Base-by-base conservation (phyloP, 768 basidiomycete genomes). In the Leccinellum rugosiceps region DNA sequence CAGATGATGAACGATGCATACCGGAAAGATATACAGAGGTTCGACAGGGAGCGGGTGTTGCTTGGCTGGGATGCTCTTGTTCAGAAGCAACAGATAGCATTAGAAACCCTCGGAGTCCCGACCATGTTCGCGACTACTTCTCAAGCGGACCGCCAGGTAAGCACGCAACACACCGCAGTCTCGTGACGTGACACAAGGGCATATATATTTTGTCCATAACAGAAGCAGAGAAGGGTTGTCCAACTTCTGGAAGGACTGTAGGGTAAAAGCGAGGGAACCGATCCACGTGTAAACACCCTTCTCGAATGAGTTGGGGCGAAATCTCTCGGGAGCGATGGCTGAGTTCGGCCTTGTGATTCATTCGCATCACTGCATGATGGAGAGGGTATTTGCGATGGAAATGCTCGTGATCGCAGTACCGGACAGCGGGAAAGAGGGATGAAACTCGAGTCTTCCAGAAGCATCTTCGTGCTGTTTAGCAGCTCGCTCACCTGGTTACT, bases 31-130 rank as follows among this genome's bases (percentile, higher is more conserved):
- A 68, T 92, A 35, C 74, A 69, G 38, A 81, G 77, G 59, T 92
- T 92, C 66, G 91, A 92, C 66, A 64, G 64, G n/a, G 84, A 90
- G 51, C 79, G 86, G 35, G 86, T 78, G 10, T 70, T 92, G 6
- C 77, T 83, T 3, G 87, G 88, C 9, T 94, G 90, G 89, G 90
- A 90, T 65, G 82, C 80, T 19, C 77, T 93, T n/a, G 70, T 86
- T 19, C 73, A 81, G 50, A 83, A 81, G 63, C 92, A 94, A 68
- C 91, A 94, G 71, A 66, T 74, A 0, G 73, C 80, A 15, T 75
- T 94, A 49, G 83, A 84, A 61, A 68, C 76, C 30, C 73, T 86
- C 46, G 75, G 78, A 41, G 81, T 93, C 14, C 92, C 92, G 15
- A 78, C 83, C 3, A 92, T 94, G 87, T 88, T 81, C 66, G 71